Percentiles rank a stretch among this genome's conserved stretches.
Conservation (phyloP, 2,329 filamentous ascomycete genomes). For the Colletotrichum sansevieriae region DNA sequence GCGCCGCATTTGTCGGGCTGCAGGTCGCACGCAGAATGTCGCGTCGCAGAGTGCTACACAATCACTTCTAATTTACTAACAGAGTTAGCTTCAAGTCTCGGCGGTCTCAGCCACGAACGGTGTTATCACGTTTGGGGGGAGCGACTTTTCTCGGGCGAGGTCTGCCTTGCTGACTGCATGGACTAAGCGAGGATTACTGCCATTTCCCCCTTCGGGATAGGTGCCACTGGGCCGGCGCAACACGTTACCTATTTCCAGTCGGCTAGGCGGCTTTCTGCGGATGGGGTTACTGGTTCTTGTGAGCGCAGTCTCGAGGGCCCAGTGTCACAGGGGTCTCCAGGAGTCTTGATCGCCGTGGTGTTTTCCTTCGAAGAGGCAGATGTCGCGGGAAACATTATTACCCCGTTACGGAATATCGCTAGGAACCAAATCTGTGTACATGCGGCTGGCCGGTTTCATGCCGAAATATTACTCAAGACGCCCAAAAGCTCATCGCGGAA, state of each 20-base stretch:
- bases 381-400: too few relatives aligned
- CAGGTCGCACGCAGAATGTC: neutral
- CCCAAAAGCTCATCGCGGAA: neutral
- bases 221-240: neutral
- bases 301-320: too few relatives aligned
- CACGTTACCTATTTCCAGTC: neutral
- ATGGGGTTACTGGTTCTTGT: too few relatives aligned
- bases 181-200: neutral
- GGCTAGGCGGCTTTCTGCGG: neutral
- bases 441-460: neutral
- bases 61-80: conserved; percentile 4
- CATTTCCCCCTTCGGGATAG: conserved; percentile 5
- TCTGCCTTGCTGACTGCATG: neutral
- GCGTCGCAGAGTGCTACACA: neutral
- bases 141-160: neutral
- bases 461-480: neutral
- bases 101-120: neutral
- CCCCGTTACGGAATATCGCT: too few relatives aligned
- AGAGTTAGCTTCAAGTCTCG: neutral
- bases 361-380: too few relatives aligned
- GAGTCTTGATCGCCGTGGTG: neutral
- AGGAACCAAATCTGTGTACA: neutral
- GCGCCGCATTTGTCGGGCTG: too few relatives aligned
- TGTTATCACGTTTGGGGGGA: neutral
- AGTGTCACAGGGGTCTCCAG: too few relatives aligned